Conservation (phyloP, 495 filamentous ascomycete genomes). For the Podospora didyma region DNA sequence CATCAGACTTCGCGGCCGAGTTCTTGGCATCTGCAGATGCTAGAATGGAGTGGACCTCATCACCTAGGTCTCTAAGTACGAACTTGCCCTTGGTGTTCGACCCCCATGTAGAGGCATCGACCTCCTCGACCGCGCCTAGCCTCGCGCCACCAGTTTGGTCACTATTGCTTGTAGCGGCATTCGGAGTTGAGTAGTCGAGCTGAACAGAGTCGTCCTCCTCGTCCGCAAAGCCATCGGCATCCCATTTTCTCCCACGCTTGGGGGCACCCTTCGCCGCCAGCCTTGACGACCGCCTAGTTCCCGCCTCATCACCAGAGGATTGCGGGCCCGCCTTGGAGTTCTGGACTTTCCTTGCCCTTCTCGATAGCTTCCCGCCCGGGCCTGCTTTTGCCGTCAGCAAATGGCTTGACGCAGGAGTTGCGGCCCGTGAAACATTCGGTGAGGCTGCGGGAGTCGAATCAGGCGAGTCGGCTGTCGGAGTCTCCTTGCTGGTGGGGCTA, state of each 20-base stretch:
- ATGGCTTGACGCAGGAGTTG: constrained; percentile 62
- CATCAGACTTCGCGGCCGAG: constrained; percentile 38
- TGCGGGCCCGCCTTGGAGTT: constrained; percentile 57
- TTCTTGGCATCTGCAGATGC: constrained; percentile 63
- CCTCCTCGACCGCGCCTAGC: constrained; percentile 57
- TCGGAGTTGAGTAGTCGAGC: constrained; percentile 78
- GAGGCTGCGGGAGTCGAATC: constrained; percentile 63
- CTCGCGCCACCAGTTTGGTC: constrained; percentile 46
- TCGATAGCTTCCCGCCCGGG: constrained; percentile 69
- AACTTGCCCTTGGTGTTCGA: constrained; percentile 87
- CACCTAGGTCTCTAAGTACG: constrained; percentile 86
- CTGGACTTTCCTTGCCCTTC: constrained; percentile 75
- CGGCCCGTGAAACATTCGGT: constrained; percentile 76
- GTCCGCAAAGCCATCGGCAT: constrained; percentile 80
- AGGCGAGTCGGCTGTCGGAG: constrained; percentile 57
- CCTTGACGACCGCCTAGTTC: constrained; percentile 43
- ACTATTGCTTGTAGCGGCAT: constrained; percentile 43
- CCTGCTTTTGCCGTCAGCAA: constrained; percentile 68
- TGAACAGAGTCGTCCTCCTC: constrained; percentile 77
- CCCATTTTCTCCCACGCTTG: constrained; percentile 78
- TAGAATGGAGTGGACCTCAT: constrained; percentile 88
- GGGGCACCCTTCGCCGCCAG: constrained; percentile 53
- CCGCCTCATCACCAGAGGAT: constrained; percentile 79
- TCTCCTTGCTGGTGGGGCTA: constrained; percentile 25
- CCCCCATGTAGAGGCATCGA: constrained; percentile 78